phyloP scores from a whole-genome alignment of 2,329 filamentous ascomycete genomes.

The Xylariales sp. region DNA sequence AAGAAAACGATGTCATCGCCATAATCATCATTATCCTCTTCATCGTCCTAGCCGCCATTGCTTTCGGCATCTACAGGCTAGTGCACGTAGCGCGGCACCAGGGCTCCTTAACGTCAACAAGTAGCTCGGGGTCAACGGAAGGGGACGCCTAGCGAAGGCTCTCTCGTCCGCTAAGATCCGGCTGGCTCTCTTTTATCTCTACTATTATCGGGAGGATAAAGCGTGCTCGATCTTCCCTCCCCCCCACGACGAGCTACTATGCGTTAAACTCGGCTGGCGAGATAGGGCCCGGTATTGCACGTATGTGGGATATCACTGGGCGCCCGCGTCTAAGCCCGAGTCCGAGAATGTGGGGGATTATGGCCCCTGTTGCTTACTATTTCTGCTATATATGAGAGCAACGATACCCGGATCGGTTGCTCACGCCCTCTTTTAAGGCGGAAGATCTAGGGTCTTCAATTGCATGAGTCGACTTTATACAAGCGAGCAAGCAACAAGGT shows the following conservation, averaged over 20 bases:
- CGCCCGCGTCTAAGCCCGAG: not conserved
- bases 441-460: not conserved
- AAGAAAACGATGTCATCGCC: conserved; percentile 75
- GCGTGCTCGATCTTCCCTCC: no score
- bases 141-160: conserved; percentile 19
- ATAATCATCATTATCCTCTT: conserved; percentile 76
- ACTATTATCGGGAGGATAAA: not conserved
- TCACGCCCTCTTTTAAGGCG: not conserved
- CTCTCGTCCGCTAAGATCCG: not conserved
- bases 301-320: not conserved
- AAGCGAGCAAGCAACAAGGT: conserved; percentile 2
- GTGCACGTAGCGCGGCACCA: conserved; percentile 62
- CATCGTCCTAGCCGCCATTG: conserved; percentile 68
- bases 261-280: not conserved
- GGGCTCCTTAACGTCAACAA: conserved; percentile 44
- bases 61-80: conserved; percentile 72
- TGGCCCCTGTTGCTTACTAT: not conserved
- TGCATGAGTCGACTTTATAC: not conserved
- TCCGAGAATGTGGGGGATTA: not conserved
- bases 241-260: not conserved
- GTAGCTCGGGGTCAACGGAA: conserved; percentile 39
- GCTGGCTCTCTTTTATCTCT: conserved; percentile 10
- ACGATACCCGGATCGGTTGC: not conserved
- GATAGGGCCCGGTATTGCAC: not conserved
- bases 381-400: not conserved